Conservation (phyloP, 164 flowering plant species). For the Hamamelis virginiana region DNA sequence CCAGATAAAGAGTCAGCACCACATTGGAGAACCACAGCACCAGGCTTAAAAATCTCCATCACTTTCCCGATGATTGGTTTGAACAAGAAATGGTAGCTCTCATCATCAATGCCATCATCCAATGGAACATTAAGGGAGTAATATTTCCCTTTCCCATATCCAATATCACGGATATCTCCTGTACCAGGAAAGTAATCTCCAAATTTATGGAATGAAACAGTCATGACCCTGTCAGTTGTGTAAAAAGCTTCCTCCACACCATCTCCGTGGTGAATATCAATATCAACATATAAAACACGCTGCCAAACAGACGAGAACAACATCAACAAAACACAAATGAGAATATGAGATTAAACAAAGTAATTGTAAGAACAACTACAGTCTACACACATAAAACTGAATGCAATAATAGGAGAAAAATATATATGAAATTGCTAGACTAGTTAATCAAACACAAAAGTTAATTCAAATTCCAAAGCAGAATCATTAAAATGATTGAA, state of each 20-base stretch:
- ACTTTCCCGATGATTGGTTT: conserved; percentile 21
- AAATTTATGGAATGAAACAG: conserved; percentile 51
- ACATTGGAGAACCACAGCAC: conserved; percentile 2
- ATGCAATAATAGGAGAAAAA: too few relatives aligned
- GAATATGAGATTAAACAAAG: not conserved
- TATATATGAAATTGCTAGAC: too few relatives aligned
- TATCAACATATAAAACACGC: conserved; percentile 47
- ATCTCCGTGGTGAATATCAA: conserved; percentile 48
- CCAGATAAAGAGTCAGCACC: conserved; percentile 3
- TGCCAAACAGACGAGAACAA: conserved; percentile 7
- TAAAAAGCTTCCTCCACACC: conserved; percentile 51
- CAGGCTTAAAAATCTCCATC: conserved; percentile 12
- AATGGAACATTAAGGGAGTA: conserved; percentile 49
- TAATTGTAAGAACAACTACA: not conserved
- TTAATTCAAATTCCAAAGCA: too few relatives aligned
- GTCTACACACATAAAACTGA: too few relatives aligned
- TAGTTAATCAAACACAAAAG: too few relatives aligned
- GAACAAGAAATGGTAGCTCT: conserved; percentile 41
- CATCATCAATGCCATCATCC: conserved; percentile 46
- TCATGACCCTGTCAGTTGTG: conserved; percentile 47
- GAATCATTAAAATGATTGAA: too few relatives aligned
- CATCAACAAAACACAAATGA: not conserved
- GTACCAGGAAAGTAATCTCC: conserved; percentile 60
- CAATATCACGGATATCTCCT: conserved; percentile 45
- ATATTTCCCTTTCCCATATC: conserved; percentile 38